Evolutionary conservation across 495 filamentous ascomycete species (phyloP).

Genomic region (Neurospora sp.): DNA sequence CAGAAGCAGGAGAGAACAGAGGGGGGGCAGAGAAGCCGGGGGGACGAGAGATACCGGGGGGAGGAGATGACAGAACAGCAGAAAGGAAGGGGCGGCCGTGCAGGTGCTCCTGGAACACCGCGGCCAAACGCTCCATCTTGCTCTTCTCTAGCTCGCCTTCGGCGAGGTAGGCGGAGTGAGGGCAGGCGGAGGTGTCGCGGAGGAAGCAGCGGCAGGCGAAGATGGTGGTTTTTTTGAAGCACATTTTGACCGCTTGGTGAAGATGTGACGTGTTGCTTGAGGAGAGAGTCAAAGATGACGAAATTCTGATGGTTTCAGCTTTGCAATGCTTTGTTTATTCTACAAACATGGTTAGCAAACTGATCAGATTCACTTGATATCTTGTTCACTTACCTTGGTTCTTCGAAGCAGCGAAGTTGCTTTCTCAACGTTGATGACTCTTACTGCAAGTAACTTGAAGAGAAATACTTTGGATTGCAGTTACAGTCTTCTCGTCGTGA

Average conservation of each 20-base stretch:
- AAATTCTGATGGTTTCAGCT: not conserved
- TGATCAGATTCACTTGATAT: not conserved
- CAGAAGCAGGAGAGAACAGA: not conserved
- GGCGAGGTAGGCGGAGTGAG: not conserved
- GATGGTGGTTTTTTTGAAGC: not conserved
- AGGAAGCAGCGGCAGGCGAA: not conserved
- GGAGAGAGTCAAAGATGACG: not conserved
- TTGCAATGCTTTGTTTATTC: not conserved
- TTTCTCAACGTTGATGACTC: not conserved
- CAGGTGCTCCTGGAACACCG: not conserved
- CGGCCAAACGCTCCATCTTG: not conserved
- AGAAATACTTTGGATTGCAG: not conserved
- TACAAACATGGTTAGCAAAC: not conserved
- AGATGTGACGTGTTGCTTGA: too few species aligned
- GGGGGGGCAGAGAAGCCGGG: not conserved
- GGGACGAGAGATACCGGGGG: not conserved
- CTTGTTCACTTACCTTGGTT: not conserved
- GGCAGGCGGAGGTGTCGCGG: not conserved
- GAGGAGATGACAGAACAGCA: not conserved
- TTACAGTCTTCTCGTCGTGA: not conserved
- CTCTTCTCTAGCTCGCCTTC: not conserved
- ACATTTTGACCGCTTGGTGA: not conserved
- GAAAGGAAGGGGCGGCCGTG: not conserved
- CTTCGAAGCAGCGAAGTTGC: not conserved
- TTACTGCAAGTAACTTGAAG: not conserved